Percentiles rank a stretch among this genome's conserved stretches.
phyloP scores from a whole-genome alignment of 2,329 filamentous ascomycete genomes.

The Cladophialophora exuberans region DNA sequence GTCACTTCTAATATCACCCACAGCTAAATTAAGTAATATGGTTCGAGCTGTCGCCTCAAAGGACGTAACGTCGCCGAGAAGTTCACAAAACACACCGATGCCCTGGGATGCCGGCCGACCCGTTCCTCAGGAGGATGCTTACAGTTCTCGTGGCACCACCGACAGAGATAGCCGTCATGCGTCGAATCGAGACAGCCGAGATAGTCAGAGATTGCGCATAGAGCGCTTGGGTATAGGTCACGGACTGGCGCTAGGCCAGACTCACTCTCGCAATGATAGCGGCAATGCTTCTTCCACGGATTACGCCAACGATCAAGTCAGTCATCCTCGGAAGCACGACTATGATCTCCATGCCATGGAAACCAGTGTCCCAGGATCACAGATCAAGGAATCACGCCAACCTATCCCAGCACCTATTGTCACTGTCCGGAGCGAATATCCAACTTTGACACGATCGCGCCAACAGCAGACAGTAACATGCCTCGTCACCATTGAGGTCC shows the following conservation, averaged over 20 bases:
- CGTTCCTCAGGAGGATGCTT: constrained; percentile 38
- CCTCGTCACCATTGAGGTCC: constrained; percentile 88
- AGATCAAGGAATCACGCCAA: constrained; percentile 70
- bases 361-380: constrained; percentile 75
- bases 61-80: constrained; percentile 59
- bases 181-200: constrained; percentile 46
- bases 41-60: constrained; percentile 77
- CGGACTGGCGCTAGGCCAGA: constrained; percentile 19
- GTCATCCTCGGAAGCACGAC: constrained; percentile 74
- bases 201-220: constrained; percentile 49
- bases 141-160: constrained; percentile 23
- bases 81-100: constrained; percentile 60
- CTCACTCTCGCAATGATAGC: constrained; percentile 77
- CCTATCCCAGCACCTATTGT: constrained; percentile 89
- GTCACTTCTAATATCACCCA: constrained; percentile 28
- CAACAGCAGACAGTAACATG: constrained; percentile 96
- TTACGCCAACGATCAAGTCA: constrained; percentile 63
- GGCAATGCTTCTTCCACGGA: constrained; percentile 74
- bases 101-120: constrained; percentile 57
- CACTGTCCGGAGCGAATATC: constrained; percentile 96
- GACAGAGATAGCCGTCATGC: constrained; percentile 32
- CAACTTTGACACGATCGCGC: constrained; percentile 85
- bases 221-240: constrained; percentile 46
- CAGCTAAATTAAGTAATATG: constrained; percentile 93
- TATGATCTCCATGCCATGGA: constrained; percentile 98